Conservation (phyloP, 495 filamentous ascomycete species). For the Neurospora sp. region DNA sequence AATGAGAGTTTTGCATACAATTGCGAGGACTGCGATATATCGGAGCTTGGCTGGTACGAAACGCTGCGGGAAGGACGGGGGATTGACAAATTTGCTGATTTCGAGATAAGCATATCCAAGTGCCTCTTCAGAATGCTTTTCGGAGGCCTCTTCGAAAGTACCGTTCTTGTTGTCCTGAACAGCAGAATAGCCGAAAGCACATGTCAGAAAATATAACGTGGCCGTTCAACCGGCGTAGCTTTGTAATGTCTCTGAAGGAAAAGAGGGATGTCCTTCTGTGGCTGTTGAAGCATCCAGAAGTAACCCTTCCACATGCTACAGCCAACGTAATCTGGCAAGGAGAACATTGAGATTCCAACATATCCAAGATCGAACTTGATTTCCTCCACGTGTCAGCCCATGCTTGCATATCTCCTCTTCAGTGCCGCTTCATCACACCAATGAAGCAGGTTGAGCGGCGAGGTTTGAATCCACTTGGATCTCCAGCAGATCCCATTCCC, state of each 20-base stretch:
- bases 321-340: neutral
- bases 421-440: neutral
- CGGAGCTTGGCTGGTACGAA: neutral
- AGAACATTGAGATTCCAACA: neutral
- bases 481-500: neutral
- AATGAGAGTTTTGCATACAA: neutral
- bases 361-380: neutral
- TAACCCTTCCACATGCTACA: neutral
- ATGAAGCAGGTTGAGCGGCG: neutral
- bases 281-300: slow-evolving; percentile 29
- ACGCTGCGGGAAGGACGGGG: neutral
- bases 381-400: neutral
- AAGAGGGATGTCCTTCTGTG: slow-evolving; percentile 18
- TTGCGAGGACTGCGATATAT: neutral
- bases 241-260: neutral
- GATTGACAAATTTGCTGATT: neutral
- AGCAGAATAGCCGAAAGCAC: neutral
- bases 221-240: neutral
- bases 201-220: neutral
- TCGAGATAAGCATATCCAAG: neutral
- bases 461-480: neutral
- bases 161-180: neutral
- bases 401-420: neutral
- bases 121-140: neutral
- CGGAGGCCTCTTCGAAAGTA: neutral